Evolutionary conservation across 2,329 filamentous ascomycete genomes (phyloP).

Genomic region (Colletotrichum neosansevieriae): DNA sequence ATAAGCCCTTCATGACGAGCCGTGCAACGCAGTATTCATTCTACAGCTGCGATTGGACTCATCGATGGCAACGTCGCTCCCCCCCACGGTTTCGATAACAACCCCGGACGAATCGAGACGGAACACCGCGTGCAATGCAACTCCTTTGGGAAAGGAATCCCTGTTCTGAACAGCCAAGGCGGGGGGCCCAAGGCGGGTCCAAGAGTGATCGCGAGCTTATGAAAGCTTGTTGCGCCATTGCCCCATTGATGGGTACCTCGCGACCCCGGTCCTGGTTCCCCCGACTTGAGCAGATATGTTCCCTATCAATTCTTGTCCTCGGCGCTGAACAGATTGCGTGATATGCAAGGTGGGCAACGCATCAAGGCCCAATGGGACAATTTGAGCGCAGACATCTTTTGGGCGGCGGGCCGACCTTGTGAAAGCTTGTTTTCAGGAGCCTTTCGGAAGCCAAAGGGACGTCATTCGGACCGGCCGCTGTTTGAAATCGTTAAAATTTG

Average conservation of each 20-base stretch:
- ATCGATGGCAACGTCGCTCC: neutral
- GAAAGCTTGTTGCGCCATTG: conserved; percentile 38
- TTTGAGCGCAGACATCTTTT: neutral
- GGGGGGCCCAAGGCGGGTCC: conserved; percentile 30
- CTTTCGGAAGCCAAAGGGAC: conserved; percentile 4
- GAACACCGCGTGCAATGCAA: neutral
- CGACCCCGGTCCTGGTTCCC: neutral
- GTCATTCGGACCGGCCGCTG: conserved; percentile 11
- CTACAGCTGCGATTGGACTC: neutral
- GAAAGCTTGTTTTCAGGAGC: neutral
- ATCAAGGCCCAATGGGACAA: neutral
- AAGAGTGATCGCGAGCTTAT: conserved; percentile 33
- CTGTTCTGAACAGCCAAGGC: conserved; percentile 20
- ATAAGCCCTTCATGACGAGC: neutral
- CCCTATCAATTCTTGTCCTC: neutral
- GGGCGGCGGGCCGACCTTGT: too few species aligned
- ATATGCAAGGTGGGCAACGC: neutral
- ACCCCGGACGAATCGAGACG: neutral
- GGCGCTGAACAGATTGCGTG: conserved; percentile 6
- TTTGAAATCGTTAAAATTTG: neutral
- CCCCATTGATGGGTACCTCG: neutral
- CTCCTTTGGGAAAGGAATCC: neutral
- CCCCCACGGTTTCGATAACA: conserved; percentile 5
- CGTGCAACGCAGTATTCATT: neutral
- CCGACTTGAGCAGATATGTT: neutral